Evolutionary conservation across 2,329 filamentous ascomycete species (phyloP).

Genomic region (Bipolaris gigantea): DNA sequence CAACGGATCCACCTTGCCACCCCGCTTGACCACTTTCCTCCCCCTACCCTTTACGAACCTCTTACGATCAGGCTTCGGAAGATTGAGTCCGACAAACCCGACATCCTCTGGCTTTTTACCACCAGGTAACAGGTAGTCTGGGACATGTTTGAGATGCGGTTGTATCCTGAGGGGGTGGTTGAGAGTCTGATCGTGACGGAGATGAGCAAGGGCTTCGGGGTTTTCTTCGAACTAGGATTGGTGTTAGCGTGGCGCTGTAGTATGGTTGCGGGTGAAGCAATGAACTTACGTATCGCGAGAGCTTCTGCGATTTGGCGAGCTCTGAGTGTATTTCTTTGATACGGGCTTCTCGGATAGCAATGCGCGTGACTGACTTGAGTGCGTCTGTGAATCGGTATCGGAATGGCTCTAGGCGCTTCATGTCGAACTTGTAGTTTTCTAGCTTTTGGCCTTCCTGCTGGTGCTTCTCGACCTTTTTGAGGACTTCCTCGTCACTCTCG

Average conservation of each 20-base stretch:
- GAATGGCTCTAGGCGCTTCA: slow-evolving; percentile 91
- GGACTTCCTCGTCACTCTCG: slow-evolving; percentile 80
- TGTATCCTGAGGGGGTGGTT: slow-evolving; percentile 76
- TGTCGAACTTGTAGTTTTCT: slow-evolving; percentile 91
- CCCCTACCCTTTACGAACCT: slow-evolving; percentile 52
- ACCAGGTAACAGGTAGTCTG: slow-evolving; percentile 85
- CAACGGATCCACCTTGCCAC: slow-evolving; percentile 78
- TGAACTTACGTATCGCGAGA: slow-evolving; percentile 48
- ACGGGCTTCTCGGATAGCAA: slow-evolving; percentile 86
- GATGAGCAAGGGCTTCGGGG: slow-evolving; percentile 80
- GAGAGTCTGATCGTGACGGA: slow-evolving; percentile 88
- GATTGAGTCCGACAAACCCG: slow-evolving; percentile 71
- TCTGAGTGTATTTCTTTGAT: slow-evolving; percentile 86
- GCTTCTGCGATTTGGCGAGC: slow-evolving; percentile 88
- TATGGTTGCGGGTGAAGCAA: background rate
- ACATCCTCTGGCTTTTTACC: slow-evolving; percentile 70
- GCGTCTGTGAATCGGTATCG: slow-evolving; percentile 88
- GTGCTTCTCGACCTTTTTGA: slow-evolving; percentile 76
- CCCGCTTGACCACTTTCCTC: slow-evolving; percentile 55
- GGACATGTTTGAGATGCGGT: slow-evolving; percentile 80
- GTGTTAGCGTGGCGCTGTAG: slow-evolving; percentile 13
- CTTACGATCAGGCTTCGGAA: slow-evolving; percentile 47
- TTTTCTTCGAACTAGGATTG: slow-evolving; percentile 87
- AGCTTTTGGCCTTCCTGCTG: slow-evolving; percentile 83
- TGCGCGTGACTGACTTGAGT: slow-evolving; percentile 82